Percentiles rank a stretch among this genome's conserved stretches.
Evolutionary conservation across 306 rosid species (phyloP).

Genomic region (Canavalia gladiata): DNA sequence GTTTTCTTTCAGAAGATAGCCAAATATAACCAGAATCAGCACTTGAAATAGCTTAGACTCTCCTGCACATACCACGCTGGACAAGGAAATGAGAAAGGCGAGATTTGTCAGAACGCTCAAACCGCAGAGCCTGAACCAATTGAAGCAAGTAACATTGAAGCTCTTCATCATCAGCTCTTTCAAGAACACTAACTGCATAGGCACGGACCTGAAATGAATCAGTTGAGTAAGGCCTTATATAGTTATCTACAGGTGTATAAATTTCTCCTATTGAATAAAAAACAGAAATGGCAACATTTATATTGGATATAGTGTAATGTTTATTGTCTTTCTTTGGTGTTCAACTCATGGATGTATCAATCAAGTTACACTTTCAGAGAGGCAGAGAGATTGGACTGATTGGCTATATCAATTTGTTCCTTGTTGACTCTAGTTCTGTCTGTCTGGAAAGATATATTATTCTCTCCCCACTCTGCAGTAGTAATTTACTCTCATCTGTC

Average conservation of each 20-base stretch:
- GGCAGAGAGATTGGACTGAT: constrained; percentile 8
- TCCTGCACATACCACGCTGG: constrained; percentile 76
- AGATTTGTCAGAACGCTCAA: constrained; percentile 97
- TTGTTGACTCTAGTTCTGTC: constrained; percentile 18
- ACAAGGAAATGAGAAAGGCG: constrained; percentile 91
- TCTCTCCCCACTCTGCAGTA: constrained; percentile 1
- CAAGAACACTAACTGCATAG: constrained; percentile 98
- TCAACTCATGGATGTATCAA: neutral
- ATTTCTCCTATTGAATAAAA: constrained; percentile 3
- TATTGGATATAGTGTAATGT: no score
- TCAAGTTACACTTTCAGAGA: constrained; percentile 10
- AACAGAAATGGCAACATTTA: neutral
- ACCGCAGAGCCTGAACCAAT: constrained; percentile 98
- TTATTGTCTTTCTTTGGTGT: no score
- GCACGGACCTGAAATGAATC: constrained; percentile 86
- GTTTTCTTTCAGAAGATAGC: constrained; percentile 51
- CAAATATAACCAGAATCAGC: constrained; percentile 47
- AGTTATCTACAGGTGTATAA: constrained; percentile 35
- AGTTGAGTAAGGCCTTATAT: constrained; percentile 27
- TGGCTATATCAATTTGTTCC: constrained; percentile 14
- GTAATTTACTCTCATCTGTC: constrained; percentile 24
- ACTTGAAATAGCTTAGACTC: constrained; percentile 47
- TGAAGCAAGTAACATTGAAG: constrained; percentile 97
- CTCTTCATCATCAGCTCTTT: constrained; percentile 98
- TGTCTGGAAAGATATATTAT: constrained; percentile 24